Evolutionary conservation across 768 basidiomycete genomes (phyloP).

Genomic region (Suillus luteus): DNA sequence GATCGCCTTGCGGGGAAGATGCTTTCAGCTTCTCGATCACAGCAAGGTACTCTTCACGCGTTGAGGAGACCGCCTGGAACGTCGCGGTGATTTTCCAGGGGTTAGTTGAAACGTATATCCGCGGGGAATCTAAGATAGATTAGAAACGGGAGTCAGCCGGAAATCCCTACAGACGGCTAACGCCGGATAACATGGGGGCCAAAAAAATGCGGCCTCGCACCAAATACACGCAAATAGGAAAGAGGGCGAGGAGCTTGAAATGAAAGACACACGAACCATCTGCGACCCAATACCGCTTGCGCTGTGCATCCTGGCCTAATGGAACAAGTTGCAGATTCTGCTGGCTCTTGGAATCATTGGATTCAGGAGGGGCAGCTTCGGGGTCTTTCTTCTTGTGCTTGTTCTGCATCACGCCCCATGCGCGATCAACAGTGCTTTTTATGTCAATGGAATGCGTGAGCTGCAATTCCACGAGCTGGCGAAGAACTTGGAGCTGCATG

Average conservation of each 20-base stretch:
- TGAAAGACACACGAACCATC: slow-evolving; percentile 77
- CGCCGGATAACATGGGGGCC: slow-evolving; percentile 41
- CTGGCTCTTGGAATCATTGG: slow-evolving; percentile 65
- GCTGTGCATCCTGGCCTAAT: slow-evolving; percentile 72
- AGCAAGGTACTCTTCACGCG: slow-evolving; percentile 71
- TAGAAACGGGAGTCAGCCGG: slow-evolving; percentile 33
- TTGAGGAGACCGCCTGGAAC: slow-evolving; percentile 70
- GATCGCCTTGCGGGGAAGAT: slow-evolving; percentile 46
- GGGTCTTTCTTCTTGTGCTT: slow-evolving; percentile 83
- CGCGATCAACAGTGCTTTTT: slow-evolving; percentile 75
- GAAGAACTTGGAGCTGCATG: slow-evolving; percentile 74
- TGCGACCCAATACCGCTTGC: slow-evolving; percentile 83
- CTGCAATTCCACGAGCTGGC: slow-evolving; percentile 85
- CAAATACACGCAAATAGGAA: slow-evolving; percentile 77
- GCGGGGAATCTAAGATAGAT: slow-evolving; percentile 71
- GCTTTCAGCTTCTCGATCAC: slow-evolving; percentile 63
- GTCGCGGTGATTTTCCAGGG: slow-evolving; percentile 88
- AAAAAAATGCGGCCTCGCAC: slow-evolving; percentile 48
- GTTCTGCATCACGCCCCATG: slow-evolving; percentile 83
- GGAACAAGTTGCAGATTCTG: slow-evolving; percentile 67
- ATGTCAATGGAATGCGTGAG: slow-evolving; percentile 68
- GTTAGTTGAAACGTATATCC: slow-evolving; percentile 82
- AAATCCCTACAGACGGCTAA: slow-evolving; percentile 38
- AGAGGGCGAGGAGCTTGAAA: slow-evolving; percentile 34
- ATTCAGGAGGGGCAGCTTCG: slow-evolving; percentile 52